Base-by-base conservation (phyloP, 2,329 filamentous ascomycete species). In the Thermomyces lanuginosus region DNA sequence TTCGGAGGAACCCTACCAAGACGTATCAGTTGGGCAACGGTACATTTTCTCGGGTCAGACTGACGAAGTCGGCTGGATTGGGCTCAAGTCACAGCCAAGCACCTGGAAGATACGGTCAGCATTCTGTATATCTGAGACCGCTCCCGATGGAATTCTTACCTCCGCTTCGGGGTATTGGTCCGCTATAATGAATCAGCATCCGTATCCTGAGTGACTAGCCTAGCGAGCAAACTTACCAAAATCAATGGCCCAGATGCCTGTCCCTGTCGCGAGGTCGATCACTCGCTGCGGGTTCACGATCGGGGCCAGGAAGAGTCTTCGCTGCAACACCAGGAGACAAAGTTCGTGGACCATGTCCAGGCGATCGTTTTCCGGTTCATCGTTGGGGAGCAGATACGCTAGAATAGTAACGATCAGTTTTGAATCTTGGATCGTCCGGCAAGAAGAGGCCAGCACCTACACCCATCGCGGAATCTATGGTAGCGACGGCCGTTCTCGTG, bases 181-280 rank as follows among this genome's bases (percentile, higher is more conserved):
- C 16, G 19, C n/a, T n/a, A n/a, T n/a, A n/a, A n/a, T n/a, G n/a
- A n/a, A n/a, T n/a, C n/a, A n/a, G n/a, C n/a, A n/a, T n/a, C n/a
- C n/a, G n/a, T n/a, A n/a, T n/a, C n/a, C n/a, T n/a, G 16, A 9
- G 11, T 25, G 22, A 10, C n/a, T 15, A 19, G 11, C 8, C 10
- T 13, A 8, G 16, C 12, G 16, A 6, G 9, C 6, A n/a, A 8
- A 9, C 15, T 33, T 27, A 8, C 30, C 31, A 16, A 35, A 33
- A 22, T 35, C 26, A 11, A 33, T 35, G 2, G 29, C 22, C 26
- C 32, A 32, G 8, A 34, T 33, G 1, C 31, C 29, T 21, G 22
- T 31, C 5, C 49, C 50, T 1, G 55, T 58, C 12, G 55, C 55
- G 4, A 60, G 34, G 34, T 55, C 51, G n/a, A 56, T 36, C 4